Percentiles rank a stretch among this genome's conserved stretches.
Conservation (phyloP, 2,329 filamentous ascomycete genomes). For the Diaporthe sp. region DNA sequence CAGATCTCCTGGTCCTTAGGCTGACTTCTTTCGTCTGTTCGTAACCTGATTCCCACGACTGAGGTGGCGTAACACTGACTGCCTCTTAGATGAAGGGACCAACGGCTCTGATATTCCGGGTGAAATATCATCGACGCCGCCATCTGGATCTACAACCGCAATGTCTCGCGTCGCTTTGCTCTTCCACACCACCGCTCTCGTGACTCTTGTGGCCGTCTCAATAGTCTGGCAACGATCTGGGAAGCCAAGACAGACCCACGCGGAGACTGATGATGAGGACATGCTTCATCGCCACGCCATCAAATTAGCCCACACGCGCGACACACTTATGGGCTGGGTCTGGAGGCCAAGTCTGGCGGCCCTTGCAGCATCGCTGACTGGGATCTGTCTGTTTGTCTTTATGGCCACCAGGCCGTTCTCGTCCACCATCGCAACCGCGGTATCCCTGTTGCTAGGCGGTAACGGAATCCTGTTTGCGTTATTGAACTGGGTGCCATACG, state of each 20-base stretch:
- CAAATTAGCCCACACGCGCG: constrained; percentile 1
- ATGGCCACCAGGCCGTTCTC: neutral
- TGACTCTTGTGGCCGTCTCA: neutral
- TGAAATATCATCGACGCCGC: neutral
- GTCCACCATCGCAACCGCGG: neutral
- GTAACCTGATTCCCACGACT: neutral
- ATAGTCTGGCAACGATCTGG: constrained; percentile 5
- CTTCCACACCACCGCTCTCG: neutral
- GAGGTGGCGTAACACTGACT: neutral
- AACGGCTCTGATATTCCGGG: neutral
- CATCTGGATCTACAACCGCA: neutral
- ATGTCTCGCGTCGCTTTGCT: constrained; percentile 19
- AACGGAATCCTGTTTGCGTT: constrained; percentile 10
- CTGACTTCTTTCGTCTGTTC: constrained; percentile 21
- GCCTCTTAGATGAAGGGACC: neutral
- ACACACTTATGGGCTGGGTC: neutral
- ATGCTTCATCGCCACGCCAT: neutral
- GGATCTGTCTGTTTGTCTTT: neutral
- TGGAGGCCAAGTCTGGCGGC: constrained; percentile 11
- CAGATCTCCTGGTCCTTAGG: neutral
- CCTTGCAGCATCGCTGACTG: constrained; percentile 6
- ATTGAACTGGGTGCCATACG: constrained; percentile 20
- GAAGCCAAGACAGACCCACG: neutral
- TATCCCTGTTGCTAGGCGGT: constrained; percentile 8
- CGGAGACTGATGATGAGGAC: neutral